A percentile compares a stretch with the other conserved stretches of the same genome.
Conservation (phyloP, 139 green algal genomes). For the Volvox reticuliferus region DNA sequence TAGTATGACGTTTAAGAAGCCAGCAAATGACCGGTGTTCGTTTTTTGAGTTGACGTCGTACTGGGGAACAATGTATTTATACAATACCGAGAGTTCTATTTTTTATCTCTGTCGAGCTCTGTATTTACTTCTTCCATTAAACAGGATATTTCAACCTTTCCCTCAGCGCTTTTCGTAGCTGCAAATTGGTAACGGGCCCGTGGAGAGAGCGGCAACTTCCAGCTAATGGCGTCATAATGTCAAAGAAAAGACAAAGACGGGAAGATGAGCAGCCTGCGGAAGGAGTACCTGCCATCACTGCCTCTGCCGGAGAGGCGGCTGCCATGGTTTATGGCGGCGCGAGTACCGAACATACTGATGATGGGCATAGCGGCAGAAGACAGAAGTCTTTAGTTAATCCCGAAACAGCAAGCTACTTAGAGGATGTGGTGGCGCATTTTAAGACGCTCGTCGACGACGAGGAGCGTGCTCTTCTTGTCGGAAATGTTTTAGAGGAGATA, state of each 20-base stretch:
- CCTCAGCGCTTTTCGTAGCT: background rate
- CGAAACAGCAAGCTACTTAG: conserved; percentile 34
- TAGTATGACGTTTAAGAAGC: too few relatives aligned
- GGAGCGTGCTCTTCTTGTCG: conserved; percentile 71
- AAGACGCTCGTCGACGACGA: conserved; percentile 74
- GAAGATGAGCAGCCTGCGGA: background rate
- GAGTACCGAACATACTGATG: background rate
- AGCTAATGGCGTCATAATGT: background rate
- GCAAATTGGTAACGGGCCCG: background rate
- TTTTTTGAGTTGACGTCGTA: too few relatives aligned
- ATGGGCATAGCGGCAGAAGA: background rate
- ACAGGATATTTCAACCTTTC: too few relatives aligned
- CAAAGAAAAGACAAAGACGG: background rate
- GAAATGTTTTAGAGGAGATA: conserved; percentile 79
- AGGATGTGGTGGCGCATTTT: conserved; percentile 69
- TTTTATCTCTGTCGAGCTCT: too few relatives aligned
- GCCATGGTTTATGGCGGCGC: background rate
- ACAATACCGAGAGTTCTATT: too few relatives aligned
- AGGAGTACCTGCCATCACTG: background rate
- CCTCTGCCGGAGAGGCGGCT: background rate
- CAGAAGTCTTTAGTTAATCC: background rate
- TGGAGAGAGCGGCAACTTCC: background rate
- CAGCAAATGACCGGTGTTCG: too few relatives aligned
- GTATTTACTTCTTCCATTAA: too few relatives aligned
- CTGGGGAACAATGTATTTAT: too few relatives aligned